Percentiles rank a stretch among this genome's conserved stretches.
Conservation (phyloP, 2,329 filamentous ascomycete genomes). For the Ceratocystis diversiconidia region DNA sequence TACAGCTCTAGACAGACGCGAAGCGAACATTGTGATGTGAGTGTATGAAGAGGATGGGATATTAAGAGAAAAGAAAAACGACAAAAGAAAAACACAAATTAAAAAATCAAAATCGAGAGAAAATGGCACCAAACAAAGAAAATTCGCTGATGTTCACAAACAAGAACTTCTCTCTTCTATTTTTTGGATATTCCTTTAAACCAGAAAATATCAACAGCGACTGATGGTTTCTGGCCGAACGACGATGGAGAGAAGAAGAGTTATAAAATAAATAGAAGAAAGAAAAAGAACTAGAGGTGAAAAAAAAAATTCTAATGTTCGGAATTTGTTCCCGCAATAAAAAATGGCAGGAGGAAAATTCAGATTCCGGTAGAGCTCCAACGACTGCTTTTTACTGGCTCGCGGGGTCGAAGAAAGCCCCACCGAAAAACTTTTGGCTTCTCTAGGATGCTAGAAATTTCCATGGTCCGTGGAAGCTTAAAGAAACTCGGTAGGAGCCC, state of each 20-base stretch:
- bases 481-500: constrained; percentile 6
- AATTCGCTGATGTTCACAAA: constrained; percentile 7
- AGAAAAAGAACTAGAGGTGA: no score
- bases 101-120: constrained; percentile 23
- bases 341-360: constrained; percentile 11
- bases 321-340: not conserved
- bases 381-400: constrained; percentile 14
- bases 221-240: not conserved
- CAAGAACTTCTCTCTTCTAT: constrained; percentile 8
- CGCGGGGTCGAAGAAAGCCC: constrained; percentile 6
- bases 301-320: not conserved
- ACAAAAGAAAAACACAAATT: constrained; percentile 23
- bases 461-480: constrained; percentile 14
- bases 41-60: constrained; percentile 22
- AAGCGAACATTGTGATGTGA: constrained; percentile 51
- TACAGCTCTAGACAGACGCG: constrained; percentile 62
- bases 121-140: constrained; percentile 11
- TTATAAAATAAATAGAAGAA: no score
- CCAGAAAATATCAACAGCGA: not conserved
- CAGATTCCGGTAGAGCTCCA: constrained; percentile 13
- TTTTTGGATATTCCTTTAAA: not conserved
- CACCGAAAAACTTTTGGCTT: constrained; percentile 1
- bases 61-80: constrained; percentile 23
- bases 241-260: no score
- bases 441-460: constrained; percentile 17